Percentiles rank a stretch among this genome's conserved stretches.
These are phyloP conservation scores for Aspergillaceae sp. DNA, from an alignment of 2,329 filamentous ascomycete genomes.

Conservation along the genomic window DNA sequence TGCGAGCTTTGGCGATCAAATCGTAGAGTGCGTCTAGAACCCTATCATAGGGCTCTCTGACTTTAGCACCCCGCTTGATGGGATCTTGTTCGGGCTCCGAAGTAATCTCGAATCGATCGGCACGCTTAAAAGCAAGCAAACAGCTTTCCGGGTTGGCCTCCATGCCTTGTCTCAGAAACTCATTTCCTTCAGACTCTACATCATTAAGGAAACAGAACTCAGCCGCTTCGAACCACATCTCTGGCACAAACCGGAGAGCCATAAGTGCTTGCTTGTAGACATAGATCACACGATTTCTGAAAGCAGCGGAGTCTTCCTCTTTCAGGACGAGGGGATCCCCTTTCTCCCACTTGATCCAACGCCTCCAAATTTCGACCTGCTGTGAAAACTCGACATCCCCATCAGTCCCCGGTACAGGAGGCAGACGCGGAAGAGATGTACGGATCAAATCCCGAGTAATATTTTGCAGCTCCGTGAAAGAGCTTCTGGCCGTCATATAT, in stretches of 20 bases:
- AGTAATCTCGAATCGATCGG: constrained; percentile 74
- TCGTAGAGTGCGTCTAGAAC: constrained; percentile 82
- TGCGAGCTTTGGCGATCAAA: constrained; percentile 62
- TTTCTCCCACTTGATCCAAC: constrained; percentile 93
- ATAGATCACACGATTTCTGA: constrained; percentile 72
- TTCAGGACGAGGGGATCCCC: constrained; percentile 81
- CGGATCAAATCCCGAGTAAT: constrained; percentile 68
- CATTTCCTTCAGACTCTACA: constrained; percentile 61
- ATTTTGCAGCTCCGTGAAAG: constrained; percentile 83
- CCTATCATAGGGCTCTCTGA: constrained; percentile 75
- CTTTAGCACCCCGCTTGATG: constrained; percentile 57
- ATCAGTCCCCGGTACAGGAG: constrained; percentile 76
- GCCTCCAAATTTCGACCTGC: constrained; percentile 84
- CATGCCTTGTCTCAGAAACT: constrained; percentile 74
- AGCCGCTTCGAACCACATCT: constrained; percentile 90
- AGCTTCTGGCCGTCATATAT: constrained; percentile 93
- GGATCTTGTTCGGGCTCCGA: constrained; percentile 65
- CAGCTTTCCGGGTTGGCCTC: constrained; percentile 90
- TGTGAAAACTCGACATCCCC: constrained; percentile 75
- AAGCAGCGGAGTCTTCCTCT: constrained; percentile 68
- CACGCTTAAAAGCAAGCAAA: constrained; percentile 78
- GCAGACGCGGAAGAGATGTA: constrained; percentile 69
- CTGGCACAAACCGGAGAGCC: constrained; percentile 87
- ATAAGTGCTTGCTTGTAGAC: constrained; percentile 91
- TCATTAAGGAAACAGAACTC: constrained; percentile 83